A percentile compares a stretch with the other conserved stretches of the same genome.
Conservation (phyloP, 2,329 filamentous ascomycete species). For the Penicillium sp. region DNA sequence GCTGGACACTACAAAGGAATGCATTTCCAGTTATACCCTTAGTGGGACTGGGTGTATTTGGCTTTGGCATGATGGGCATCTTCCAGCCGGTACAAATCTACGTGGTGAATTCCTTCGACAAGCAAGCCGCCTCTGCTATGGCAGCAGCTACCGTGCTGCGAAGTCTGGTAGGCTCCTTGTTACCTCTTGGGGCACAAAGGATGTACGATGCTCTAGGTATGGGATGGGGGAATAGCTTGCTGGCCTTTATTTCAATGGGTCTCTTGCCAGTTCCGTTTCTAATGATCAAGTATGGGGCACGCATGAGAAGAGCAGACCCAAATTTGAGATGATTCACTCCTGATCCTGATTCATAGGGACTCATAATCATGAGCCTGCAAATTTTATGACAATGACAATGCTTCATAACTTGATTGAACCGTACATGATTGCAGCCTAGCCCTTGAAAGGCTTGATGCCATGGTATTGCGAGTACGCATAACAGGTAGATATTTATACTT, state of each 20-base stretch:
- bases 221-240: slow-evolving; percentile 62
- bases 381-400: background rate
- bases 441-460: no score
- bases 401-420: background rate
- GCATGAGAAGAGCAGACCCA: background rate
- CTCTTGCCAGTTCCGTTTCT: slow-evolving; percentile 51
- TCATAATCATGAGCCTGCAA: no score
- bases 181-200: slow-evolving; percentile 59
- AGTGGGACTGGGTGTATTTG: background rate
- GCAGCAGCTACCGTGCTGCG: slow-evolving; percentile 24
- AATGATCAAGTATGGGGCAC: slow-evolving; percentile 3
- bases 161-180: slow-evolving; percentile 57
- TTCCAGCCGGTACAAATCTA: slow-evolving; percentile 11
- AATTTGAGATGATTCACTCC: background rate
- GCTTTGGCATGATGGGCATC: slow-evolving; percentile 10
- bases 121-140: slow-evolving; percentile 13
- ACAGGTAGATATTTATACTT: no score
- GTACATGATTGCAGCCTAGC: no score
- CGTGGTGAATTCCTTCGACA: slow-evolving; percentile 11
- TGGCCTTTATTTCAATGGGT: slow-evolving; percentile 56
- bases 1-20: background rate
- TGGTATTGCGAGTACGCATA: no score
- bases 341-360: no score
- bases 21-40: background rate
- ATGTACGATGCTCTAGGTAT: slow-evolving; percentile 64